phyloP scores from a whole-genome alignment of 371 early-diverging fungal genomes.

The Apophysomyces variabilis region DNA sequence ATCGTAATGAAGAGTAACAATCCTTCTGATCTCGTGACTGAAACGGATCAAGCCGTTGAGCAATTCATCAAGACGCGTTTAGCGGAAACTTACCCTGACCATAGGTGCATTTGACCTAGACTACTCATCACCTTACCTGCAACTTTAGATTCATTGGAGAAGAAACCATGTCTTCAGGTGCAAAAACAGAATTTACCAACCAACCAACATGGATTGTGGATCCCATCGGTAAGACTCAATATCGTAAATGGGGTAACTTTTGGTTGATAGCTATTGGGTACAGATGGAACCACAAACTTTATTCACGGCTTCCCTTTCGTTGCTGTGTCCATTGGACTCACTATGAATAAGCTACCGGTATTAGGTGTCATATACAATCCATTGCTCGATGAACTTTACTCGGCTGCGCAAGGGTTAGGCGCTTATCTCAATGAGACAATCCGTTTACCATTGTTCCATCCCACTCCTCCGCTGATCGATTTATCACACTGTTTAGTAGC shows the following conservation, averaged over 20 bases:
- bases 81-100: constrained; percentile 60
- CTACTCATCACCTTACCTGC: constrained; percentile 20
- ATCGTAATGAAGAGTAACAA: constrained; percentile 64
- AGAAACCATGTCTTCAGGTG: constrained; percentile 73
- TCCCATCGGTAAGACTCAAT: constrained; percentile 69
- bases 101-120: constrained; percentile 53
- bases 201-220: constrained; percentile 93
- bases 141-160: constrained; percentile 80
- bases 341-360: constrained; percentile 72
- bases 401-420: constrained; percentile 70
- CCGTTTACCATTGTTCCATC: constrained; percentile 62
- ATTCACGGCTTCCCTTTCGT: constrained; percentile 89
- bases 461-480: constrained; percentile 61
- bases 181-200: constrained; percentile 65
- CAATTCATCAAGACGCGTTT: constrained; percentile 66
- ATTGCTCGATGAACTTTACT: constrained; percentile 79
- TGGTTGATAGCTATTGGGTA: constrained; percentile 4
- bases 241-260: background rate
- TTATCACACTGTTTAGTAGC: constrained; percentile 74
- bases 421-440: constrained; percentile 65
- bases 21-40: constrained; percentile 84
- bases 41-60: constrained; percentile 84
- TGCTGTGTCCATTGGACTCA: constrained; percentile 84
- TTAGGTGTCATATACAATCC: constrained; percentile 95
- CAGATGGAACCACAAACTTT: constrained; percentile 92